Base-by-base conservation (phyloP, 495 filamentous ascomycete species). In the Tuber brumale region DNA sequence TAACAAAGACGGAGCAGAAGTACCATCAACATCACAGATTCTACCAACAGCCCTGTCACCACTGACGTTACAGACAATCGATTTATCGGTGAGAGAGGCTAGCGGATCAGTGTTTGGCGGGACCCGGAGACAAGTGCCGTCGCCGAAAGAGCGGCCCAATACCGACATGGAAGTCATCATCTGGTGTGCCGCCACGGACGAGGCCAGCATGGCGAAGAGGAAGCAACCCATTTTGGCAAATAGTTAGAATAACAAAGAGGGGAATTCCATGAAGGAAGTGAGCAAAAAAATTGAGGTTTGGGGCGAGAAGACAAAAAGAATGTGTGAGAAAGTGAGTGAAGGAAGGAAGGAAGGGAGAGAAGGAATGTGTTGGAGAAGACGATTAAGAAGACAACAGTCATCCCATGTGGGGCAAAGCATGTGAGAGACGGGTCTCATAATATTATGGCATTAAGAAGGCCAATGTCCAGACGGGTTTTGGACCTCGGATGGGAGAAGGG, bases 111-210 rank as follows among this genome's bases (percentile, higher is more conserved):
- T 92, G 73, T 88, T 84, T 72, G 84, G 87, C 71, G 87, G 86
- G 87, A 91, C 90, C n/a, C 91, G 88, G 42, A 94, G 85, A 80
- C 91, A 93, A 69, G 87, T 89, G 1, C 89, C 92, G 81, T 89
- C 87, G 70, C 92, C 92, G 80, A 93, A 89, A 78, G 87, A 85
- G 39, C 87, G 85, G 75, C 88, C 89, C 81, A 91, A 85, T 79
- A 94, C 84, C 74, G 86, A 90, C 76, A 94, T 85, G 35, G 88
- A 91, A 9, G 90, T 91, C 79, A 93, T 88, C 70, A 88, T 82
- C 27, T 92, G 92, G 77, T 94, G 92, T 77, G 16, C 81, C 80
- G 9, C 79, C 42, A n/a, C 79, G 57, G 27, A 46, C 39, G 44
- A 72, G 21, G 21, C 74, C 23, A 23, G n/a, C 48, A 7, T 37